These are phyloP conservation scores for Solidago caesia DNA, from an alignment of 129 eudicot genomes.

Conservation along the genomic window DNA sequence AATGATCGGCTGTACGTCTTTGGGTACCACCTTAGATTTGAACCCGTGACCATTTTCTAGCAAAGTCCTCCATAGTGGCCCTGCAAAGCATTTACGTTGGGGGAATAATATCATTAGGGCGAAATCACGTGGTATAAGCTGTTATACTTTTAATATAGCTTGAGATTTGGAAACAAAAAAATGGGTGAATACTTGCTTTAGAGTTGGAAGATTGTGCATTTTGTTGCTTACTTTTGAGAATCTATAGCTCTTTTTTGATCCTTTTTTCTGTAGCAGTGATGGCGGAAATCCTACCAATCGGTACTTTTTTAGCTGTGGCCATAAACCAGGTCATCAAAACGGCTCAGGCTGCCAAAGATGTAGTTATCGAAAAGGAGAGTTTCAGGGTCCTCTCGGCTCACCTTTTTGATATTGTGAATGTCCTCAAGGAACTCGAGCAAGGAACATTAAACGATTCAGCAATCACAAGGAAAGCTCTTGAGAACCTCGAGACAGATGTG, in stretches of 20 bases:
- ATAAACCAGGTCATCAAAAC: slow-evolving; percentile 56
- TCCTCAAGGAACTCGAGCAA: slow-evolving; percentile 53
- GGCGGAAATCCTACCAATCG: slow-evolving; percentile 55
- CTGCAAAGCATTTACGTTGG: no score
- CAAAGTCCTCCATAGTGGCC: no score
- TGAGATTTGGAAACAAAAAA: not conserved
- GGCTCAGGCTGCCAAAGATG: slow-evolving; percentile 56
- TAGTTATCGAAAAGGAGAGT: slow-evolving; percentile 59
- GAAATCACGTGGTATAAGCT: no score
- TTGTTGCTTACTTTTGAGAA: not conserved
- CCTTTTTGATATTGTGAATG: slow-evolving; percentile 50
- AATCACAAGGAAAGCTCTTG: slow-evolving; percentile 53
- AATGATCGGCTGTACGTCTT: no score
- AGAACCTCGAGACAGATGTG: slow-evolving; percentile 55
- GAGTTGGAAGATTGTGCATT: not conserved
- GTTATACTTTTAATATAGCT: not conserved
- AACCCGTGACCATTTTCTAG: no score
- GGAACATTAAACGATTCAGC: slow-evolving; percentile 47
- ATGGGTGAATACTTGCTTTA: not conserved
- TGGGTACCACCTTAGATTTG: no score
- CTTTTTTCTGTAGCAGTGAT: slow-evolving; percentile 24
- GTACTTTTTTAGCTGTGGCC: slow-evolving; percentile 50
- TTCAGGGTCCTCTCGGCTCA: slow-evolving; percentile 50
- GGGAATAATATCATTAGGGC: no score
- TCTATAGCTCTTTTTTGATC: not conserved